Percentiles rank a stretch among this genome's conserved stretches.
phyloP scores from a whole-genome alignment of 768 basidiomycete species.

The Asterophora lycoperdoides region DNA sequence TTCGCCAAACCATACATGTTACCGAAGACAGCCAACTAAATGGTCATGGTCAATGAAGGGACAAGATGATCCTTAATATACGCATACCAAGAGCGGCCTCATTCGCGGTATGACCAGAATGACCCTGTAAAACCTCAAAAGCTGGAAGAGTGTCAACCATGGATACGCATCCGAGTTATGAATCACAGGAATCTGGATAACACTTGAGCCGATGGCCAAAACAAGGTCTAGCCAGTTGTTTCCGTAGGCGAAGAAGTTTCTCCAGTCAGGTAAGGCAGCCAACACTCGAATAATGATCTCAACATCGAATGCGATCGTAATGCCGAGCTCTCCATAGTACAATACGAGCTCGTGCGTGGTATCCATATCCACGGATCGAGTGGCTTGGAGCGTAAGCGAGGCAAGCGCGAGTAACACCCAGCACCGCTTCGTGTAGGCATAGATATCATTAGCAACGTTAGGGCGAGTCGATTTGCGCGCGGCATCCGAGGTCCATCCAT shows the following conservation, averaged over 20 bases:
- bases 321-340: constrained; percentile 65
- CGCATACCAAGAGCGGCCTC: constrained; percentile 72
- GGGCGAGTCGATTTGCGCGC: constrained; percentile 37
- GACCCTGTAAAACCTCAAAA: constrained; percentile 86
- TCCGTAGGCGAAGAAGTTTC: constrained; percentile 61
- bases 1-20: constrained; percentile 88
- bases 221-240: constrained; percentile 73
- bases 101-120: constrained; percentile 88
- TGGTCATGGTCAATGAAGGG: background rate
- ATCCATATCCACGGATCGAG: constrained; percentile 50
- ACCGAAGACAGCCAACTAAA: constrained; percentile 81
- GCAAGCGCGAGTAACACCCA: constrained; percentile 76
- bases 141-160: constrained; percentile 88
- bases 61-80: background rate
- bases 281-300: constrained; percentile 79
- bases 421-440: constrained; percentile 57
- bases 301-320: constrained; percentile 82
- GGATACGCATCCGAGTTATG: constrained; percentile 61
- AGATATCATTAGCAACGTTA: constrained; percentile 51
- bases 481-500: constrained; percentile 51
- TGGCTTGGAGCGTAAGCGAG: constrained; percentile 71
- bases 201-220: constrained; percentile 67
- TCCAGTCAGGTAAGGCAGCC: constrained; percentile 77
- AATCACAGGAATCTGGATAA: constrained; percentile 85
- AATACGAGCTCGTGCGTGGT: constrained; percentile 42